Evolutionary conservation across 1,284 basidiomycete species (phyloP).

Genomic region (Austroboletus olivaceoglutinosus): DNA sequence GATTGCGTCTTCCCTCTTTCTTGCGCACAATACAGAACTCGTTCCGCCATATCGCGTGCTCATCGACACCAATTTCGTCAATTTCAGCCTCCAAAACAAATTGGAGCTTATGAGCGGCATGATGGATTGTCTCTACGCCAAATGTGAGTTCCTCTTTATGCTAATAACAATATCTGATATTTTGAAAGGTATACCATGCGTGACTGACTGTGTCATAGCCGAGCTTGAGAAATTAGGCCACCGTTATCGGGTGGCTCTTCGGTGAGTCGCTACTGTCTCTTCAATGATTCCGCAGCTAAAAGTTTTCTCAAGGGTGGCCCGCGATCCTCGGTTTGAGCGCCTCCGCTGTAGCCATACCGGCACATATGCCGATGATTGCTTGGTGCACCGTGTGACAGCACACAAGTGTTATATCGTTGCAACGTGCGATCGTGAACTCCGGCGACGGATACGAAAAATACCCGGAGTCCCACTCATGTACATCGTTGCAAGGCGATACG

Average conservation of each 20-base stretch:
- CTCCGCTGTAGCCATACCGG: conserved; percentile 90
- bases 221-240: conserved; percentile 98
- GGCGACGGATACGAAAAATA: conserved; percentile 88
- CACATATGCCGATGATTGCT: conserved; percentile 98
- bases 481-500: conserved; percentile 86
- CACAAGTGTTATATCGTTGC: conserved; percentile 98
- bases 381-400: conserved; percentile 91
- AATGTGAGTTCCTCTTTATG: conserved; percentile 64
- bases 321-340: conserved; percentile 96
- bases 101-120: conserved; percentile 94
- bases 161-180: conserved; percentile 2
- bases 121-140: conserved; percentile 99
- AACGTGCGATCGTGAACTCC: conserved; percentile 95
- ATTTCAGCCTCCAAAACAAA: conserved; percentile 98
- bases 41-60: conserved; percentile 97
- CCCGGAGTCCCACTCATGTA: conserved; percentile 97
- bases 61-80: conserved; percentile 99
- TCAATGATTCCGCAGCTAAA: not conserved
- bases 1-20: conserved; percentile 88
- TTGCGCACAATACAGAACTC: conserved; percentile 94
- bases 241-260: conserved; percentile 90
- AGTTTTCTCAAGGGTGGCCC: conserved; percentile 69
- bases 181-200: conserved; percentile 87
- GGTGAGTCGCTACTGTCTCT: conserved; percentile 47
- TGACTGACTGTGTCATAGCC: conserved; percentile 97